phyloP scores from a whole-genome alignment of 148 eudicot genomes.

The Rhododendron ovatum region DNA sequence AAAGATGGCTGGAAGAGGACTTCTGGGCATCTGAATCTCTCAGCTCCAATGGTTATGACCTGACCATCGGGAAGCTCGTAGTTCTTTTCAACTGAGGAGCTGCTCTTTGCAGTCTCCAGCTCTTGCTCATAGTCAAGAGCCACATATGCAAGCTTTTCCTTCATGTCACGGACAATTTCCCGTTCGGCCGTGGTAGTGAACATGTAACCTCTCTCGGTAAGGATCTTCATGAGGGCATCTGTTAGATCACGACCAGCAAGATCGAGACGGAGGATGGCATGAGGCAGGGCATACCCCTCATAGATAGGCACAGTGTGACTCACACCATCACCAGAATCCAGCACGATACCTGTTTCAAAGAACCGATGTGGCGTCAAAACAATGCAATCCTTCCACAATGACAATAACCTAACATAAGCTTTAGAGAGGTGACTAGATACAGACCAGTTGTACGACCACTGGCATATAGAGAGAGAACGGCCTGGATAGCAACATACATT shows the following conservation, averaged over 20 bases:
- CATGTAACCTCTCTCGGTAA: slow-evolving; percentile 36
- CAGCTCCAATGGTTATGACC: slow-evolving; percentile 33
- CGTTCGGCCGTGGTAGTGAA: slow-evolving; percentile 37
- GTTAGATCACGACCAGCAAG: slow-evolving; percentile 31
- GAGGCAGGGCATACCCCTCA: slow-evolving; percentile 35
- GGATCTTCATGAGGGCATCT: slow-evolving; percentile 29
- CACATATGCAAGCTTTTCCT: slow-evolving; percentile 37
- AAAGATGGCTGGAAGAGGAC: slow-evolving; percentile 36
- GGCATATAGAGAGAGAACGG: slow-evolving; percentile 23
- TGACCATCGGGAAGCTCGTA: slow-evolving; percentile 40
- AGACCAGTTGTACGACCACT: slow-evolving; percentile 27
- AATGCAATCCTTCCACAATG: not conserved
- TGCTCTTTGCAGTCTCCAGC: slow-evolving; percentile 29
- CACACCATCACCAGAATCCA: slow-evolving; percentile 32
- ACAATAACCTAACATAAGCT: not conserved
- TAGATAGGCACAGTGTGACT: slow-evolving; percentile 37
- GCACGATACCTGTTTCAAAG: slow-evolving; percentile 24
- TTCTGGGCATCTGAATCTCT: slow-evolving; percentile 37
- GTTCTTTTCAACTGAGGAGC: slow-evolving; percentile 33
- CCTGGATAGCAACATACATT: slow-evolving; percentile 26
- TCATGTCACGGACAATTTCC: slow-evolving; percentile 36
- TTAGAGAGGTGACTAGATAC: not conserved
- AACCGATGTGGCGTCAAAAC: not conserved
- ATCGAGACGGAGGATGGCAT: slow-evolving; percentile 27
- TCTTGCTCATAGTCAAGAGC: slow-evolving; percentile 34